Base-by-base conservation (phyloP, 306 rosid species). In the Oemleria cerasiformis region DNA sequence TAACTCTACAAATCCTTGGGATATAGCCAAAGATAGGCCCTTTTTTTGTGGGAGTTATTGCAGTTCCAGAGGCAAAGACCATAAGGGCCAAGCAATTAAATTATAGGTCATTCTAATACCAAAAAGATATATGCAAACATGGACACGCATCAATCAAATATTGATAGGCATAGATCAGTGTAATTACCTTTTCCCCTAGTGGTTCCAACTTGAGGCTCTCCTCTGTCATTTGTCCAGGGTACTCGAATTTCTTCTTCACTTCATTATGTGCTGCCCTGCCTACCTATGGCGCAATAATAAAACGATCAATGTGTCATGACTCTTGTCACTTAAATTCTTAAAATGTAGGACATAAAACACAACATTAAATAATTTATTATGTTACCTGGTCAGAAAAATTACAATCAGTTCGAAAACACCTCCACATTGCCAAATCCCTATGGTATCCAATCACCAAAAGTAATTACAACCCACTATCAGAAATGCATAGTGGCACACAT, bases 401-500 rank as follows among this genome's bases (percentile, higher is more conserved):
- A 57, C 98, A 93, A 13, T 81, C 71, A 64, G 68, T 60, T 55
- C 80, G 91, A 77, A 90, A 93, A 74, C 98, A 93, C 81, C 98
- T 87, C 97, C 97, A 90, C 96, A 89, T 88, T 43, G 96, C 98
- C 75, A 88, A 81, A 68, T 81, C 90, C 75, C 97, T 93, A 65
- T 51, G 68, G 48, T 21, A 54, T 49, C 66, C 72, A 82, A 56
- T 51, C n/a, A 48, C 72, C 78, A n/a, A 44, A 30, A 56, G 58
- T 49, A 61, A 50, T 44, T 50, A 76, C 42, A 63, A 10, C 56
- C 21, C 65, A 81, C 34, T 59, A 60, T 34, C 10, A 19, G 20
- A 66, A 76, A 49, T 13, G 14, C 63, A 12, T 5, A 15, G 39
- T 13, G 25, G 19, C 38, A 65, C 38, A 50, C 42, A 65, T 19